These are phyloP conservation scores for Jimgerdemannia flammicorona DNA, from an alignment of 192 early-diverging fungal species.

Conservation along the genomic window DNA sequence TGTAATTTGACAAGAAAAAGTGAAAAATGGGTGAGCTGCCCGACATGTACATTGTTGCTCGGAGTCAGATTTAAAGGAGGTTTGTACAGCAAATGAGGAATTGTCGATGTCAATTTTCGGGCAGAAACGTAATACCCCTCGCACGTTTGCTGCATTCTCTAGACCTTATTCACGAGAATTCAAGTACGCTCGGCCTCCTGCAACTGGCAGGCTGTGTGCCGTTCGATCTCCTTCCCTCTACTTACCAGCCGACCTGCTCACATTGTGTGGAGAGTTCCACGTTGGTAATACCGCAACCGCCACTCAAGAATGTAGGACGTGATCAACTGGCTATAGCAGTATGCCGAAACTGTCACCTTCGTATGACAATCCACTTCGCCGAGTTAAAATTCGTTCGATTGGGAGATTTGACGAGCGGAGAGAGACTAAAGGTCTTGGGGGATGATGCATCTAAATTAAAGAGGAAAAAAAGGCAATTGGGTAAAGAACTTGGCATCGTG, in stretches of 20 bases:
- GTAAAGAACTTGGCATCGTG: constrained; percentile 57
- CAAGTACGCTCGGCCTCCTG: constrained; percentile 61
- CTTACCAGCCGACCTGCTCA: constrained; percentile 68
- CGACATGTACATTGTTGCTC: neutral
- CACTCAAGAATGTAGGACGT: constrained; percentile 35
- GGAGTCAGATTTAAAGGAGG: neutral
- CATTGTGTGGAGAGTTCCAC: constrained; percentile 52
- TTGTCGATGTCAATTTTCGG: constrained; percentile 34
- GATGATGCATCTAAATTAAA: constrained; percentile 32
- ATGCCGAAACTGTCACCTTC: constrained; percentile 41
- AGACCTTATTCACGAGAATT: constrained; percentile 53
- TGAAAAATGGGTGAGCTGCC: constrained; percentile 1
- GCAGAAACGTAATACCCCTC: too few species aligned
- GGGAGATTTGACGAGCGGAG: constrained; percentile 10
- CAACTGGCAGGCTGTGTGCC: constrained; percentile 67
- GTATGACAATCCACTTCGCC: constrained; percentile 41
- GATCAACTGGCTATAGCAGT: constrained; percentile 33
- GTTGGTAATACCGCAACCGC: constrained; percentile 19
- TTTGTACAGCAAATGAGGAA: neutral
- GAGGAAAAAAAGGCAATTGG: constrained; percentile 45
- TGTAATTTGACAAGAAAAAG: neutral
- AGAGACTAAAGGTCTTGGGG: constrained; percentile 17
- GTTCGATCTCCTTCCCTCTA: constrained; percentile 70
- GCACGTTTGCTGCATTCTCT: constrained; percentile 43
- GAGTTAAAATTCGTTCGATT: constrained; percentile 56